Evolutionary conservation across 2,329 filamentous ascomycete genomes (phyloP).

Genomic region (Ophiostoma sp.): DNA sequence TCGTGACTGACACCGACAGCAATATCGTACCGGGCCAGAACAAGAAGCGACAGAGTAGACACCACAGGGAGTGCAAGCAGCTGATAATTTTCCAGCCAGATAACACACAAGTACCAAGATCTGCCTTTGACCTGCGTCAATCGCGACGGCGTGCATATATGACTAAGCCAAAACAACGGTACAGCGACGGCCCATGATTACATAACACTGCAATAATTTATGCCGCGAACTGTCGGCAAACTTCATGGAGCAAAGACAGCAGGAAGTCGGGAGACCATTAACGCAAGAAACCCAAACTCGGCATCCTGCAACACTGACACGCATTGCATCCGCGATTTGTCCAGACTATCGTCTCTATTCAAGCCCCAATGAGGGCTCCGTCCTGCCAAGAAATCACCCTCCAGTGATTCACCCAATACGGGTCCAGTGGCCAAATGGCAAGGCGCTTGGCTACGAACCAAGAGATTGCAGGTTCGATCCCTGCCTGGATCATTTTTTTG

Average conservation of each 20-base stretch:
- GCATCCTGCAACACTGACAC: background rate
- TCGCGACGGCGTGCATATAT: background rate
- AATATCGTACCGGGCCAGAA: background rate
- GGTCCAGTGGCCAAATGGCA: constrained; percentile 34
- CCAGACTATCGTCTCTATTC: background rate
- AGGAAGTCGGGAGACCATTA: background rate
- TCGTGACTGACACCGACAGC: background rate
- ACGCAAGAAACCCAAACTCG: background rate
- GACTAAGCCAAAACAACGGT: background rate
- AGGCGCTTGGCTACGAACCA: constrained; percentile 39
- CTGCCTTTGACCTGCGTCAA: background rate
- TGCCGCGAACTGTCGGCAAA: background rate
- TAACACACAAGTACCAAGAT: background rate
- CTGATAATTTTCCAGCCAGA: background rate
- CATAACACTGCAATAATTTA: background rate
- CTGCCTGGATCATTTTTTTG: constrained; percentile 31
- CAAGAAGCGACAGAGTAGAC: background rate
- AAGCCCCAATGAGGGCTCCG: background rate
- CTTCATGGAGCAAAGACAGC: background rate
- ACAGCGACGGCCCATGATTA: background rate
- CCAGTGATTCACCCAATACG: background rate
- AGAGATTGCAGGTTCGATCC: constrained; percentile 38
- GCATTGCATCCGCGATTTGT: background rate
- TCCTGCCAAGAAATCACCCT: background rate
- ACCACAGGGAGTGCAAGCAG: background rate